Evolutionary conservation across 441 rosid genomes (phyloP), one percentile per base, ranked within the genome.

Genomic region (Omphalea diandra): DNA sequence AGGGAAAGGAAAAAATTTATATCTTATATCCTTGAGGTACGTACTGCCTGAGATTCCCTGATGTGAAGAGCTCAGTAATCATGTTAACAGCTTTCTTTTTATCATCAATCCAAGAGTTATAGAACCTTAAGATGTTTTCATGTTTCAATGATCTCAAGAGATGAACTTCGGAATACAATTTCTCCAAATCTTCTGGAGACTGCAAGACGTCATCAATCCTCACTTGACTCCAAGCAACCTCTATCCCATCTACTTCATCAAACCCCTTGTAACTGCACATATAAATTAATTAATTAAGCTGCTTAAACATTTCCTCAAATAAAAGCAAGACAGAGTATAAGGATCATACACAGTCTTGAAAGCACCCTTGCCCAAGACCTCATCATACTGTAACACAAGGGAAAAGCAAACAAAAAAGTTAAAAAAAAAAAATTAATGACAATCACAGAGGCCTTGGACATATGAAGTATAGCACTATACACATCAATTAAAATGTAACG

Each of bases 171-270:
- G 85, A 81, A 64, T 88, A 88, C 20, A 90, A 80, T 66, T 85
- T 81, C 62, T 82, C 86, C 67, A 90, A 78, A 35, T 83, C 89
- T 43, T 79, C 87, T 44, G 85, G 89, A 35, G 85, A 80, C 68
- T 80, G 86, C 77, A 87, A 43, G 44, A 84, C 86, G 56, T 87
- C 89, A 53, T 86, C 85, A 4, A 90, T 83, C 55, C 68, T 79
- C 61, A 90, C 83, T 73, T 81, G 90, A 75, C 84, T 88, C 96
- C 96, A 90, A 27, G 96, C 96, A 63, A 87, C 91, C 66, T 90
- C 94, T 40, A 86, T 85, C 33, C 96, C 96, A 74, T 87, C 74
- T 62, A 79, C 80, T 74, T 88, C 87, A 77, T 90, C 96, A 55
- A 90, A 90, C 64, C 86, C 96, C 74, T 76, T 90, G 72, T 88